Percentiles rank a stretch among this genome's conserved stretches.
Conservation (phyloP, 345 rosid species). For the Lepidium didymum region DNA sequence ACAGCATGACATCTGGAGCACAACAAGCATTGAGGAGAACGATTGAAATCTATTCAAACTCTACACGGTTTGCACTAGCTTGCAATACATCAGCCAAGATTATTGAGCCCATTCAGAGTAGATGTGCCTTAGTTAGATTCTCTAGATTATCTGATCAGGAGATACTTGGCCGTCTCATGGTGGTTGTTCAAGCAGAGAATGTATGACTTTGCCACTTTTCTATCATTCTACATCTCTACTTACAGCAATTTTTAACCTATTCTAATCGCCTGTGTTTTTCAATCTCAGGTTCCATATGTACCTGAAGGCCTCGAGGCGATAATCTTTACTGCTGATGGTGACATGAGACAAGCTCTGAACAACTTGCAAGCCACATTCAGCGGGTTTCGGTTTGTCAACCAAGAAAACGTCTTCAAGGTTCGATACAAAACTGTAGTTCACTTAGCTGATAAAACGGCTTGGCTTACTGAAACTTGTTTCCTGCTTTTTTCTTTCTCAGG, state of each 20-base stretch:
- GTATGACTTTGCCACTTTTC: constrained; percentile 27
- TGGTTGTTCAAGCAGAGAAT: constrained; percentile 77
- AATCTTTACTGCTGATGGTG: constrained; percentile 98
- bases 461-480: neutral
- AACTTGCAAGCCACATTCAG: constrained; percentile 93
- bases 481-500: constrained; percentile 35
- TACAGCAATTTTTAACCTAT: neutral
- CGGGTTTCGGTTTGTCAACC: constrained; percentile 90
- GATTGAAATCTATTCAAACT: constrained; percentile 89
- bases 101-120: constrained; percentile 97
- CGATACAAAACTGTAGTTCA: neutral
- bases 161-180: constrained; percentile 91
- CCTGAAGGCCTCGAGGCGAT: constrained; percentile 98
- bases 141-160: constrained; percentile 89
- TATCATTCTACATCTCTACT: neutral
- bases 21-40: constrained; percentile 96
- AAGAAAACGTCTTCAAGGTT: constrained; percentile 97
- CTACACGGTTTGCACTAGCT: constrained; percentile 97
- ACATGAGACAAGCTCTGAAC: constrained; percentile 97
- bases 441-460: neutral
- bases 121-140: constrained; percentile 95
- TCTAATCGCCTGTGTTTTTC: neutral
- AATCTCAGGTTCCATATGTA: constrained; percentile 69
- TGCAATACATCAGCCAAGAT: constrained; percentile 84
- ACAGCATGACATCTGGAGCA: constrained; percentile 97